phyloP scores from a whole-genome alignment of 495 filamentous ascomycete genomes.

The Physcia stellaris region DNA sequence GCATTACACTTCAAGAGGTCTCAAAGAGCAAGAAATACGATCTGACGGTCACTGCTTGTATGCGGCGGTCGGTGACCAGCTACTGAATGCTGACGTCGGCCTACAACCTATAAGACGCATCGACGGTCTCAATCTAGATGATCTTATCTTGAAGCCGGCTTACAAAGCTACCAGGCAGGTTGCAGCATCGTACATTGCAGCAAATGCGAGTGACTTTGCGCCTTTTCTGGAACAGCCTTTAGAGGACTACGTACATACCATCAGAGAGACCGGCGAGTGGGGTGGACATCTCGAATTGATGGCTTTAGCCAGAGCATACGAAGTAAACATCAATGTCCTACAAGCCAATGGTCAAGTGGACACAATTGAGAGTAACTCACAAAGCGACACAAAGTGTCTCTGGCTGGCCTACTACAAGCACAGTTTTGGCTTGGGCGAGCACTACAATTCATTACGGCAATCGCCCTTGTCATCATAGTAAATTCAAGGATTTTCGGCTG shows the following conservation, averaged over 20 bases:
- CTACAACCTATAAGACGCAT: slow-evolving; percentile 25
- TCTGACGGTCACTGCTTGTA: slow-evolving; percentile 97
- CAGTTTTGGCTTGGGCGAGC: slow-evolving; percentile 83
- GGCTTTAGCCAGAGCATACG: slow-evolving; percentile 73
- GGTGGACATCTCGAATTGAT: slow-evolving; percentile 82
- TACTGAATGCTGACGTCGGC: slow-evolving; percentile 33
- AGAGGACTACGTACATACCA: slow-evolving; percentile 56
- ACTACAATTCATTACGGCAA: slow-evolving; percentile 72
- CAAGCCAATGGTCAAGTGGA: slow-evolving; percentile 69
- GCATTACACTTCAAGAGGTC: slow-evolving; percentile 42
- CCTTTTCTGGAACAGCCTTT: slow-evolving; percentile 76
- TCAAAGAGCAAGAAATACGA: slow-evolving; percentile 65
- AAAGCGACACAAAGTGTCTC: slow-evolving; percentile 32
- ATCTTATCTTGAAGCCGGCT: background rate
- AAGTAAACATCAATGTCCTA: slow-evolving; percentile 70
- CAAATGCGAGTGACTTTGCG: slow-evolving; percentile 46
- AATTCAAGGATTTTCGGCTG: background rate
- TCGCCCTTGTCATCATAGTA: slow-evolving; percentile 1
- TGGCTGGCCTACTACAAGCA: slow-evolving; percentile 96
- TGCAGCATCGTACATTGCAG: slow-evolving; percentile 40
- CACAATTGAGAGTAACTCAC: slow-evolving; percentile 46
- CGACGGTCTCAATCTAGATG: background rate
- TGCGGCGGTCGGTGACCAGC: slow-evolving; percentile 77
- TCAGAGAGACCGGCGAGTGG: slow-evolving; percentile 89
- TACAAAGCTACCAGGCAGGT: slow-evolving; percentile 24